A percentile compares a stretch with the other conserved stretches of the same genome.
Evolutionary conservation across 495 filamentous ascomycete species (phyloP).

Genomic region (Bombardia bombarda): DNA sequence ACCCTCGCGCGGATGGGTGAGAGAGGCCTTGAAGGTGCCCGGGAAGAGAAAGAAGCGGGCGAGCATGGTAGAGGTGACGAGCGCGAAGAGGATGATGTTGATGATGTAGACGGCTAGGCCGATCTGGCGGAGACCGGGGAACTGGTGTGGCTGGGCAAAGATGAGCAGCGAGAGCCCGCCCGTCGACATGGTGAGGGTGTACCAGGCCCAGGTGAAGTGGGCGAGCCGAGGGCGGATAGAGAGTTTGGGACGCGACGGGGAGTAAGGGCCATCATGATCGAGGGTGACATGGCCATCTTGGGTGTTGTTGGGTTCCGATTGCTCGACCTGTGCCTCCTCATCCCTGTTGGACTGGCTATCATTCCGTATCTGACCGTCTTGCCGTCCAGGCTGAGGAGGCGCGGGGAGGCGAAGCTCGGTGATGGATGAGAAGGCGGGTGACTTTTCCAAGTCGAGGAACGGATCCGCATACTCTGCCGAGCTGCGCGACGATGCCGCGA

Average conservation of each 20-base stretch:
- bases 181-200: conserved; percentile 60
- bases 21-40: conserved; percentile 42
- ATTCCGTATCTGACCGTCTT: background rate
- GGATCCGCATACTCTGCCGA: background rate
- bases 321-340: too few relatives aligned
- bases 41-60: conserved; percentile 50
- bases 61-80: conserved; percentile 42
- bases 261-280: conserved; percentile 2
- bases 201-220: conserved; percentile 71
- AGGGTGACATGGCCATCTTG: background rate
- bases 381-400: background rate
- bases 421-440: background rate
- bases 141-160: conserved; percentile 47
- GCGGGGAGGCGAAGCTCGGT: background rate
- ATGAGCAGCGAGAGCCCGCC: conserved; percentile 60
- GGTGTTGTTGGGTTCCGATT: background rate
- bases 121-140: conserved; percentile 50
- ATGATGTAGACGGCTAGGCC: conserved; percentile 55
- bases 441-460: background rate
- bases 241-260: conserved; percentile 9
- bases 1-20: conserved; percentile 55
- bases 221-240: conserved; percentile 35
- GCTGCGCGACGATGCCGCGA: background rate
- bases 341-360: too few relatives aligned
- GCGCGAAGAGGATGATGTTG: conserved; percentile 52